Conservation (phyloP, 2,329 filamentous ascomycete genomes). For the Epichloe coenophiala region DNA sequence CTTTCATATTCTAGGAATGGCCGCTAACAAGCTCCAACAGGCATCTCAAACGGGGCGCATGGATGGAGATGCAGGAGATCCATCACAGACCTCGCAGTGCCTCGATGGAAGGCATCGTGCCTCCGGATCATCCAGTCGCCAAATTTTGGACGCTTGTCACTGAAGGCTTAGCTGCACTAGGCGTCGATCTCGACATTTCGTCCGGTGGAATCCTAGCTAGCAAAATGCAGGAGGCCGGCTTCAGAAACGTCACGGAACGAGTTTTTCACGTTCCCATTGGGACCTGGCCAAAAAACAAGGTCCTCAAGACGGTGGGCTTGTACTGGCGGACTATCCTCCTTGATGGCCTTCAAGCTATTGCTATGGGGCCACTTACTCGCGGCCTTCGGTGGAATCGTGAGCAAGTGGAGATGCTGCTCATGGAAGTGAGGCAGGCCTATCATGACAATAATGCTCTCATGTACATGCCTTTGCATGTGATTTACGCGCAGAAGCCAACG, state of each 20-base stretch:
- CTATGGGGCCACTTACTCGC: conserved; percentile 36
- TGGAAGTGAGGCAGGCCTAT: conserved; percentile 35
- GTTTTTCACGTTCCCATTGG: conserved; percentile 40
- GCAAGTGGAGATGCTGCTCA: conserved; percentile 34
- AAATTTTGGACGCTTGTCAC: conserved; percentile 34
- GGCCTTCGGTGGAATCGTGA: conserved; percentile 33
- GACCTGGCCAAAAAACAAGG: conserved; percentile 38
- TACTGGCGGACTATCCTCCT: conserved; percentile 38
- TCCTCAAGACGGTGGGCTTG: conserved; percentile 36
- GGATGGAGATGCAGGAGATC: conserved; percentile 42
- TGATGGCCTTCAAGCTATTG: conserved; percentile 37
- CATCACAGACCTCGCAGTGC: conserved; percentile 34
- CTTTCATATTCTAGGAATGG: not conserved
- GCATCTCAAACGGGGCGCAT: conserved; percentile 39
- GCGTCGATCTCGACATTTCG: conserved; percentile 32
- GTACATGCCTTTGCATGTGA: conserved; percentile 43
- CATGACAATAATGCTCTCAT: conserved; percentile 29
- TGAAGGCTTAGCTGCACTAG: conserved; percentile 28
- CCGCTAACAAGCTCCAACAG: conserved; percentile 13
- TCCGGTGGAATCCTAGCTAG: conserved; percentile 26
- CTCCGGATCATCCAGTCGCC: conserved; percentile 26
- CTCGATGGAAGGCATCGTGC: conserved; percentile 23
- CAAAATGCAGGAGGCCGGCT: conserved; percentile 36
- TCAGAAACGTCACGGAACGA: conserved; percentile 35
- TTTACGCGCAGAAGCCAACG: conserved; percentile 39